These are phyloP conservation scores for Dichomitus squalens DNA, from an alignment of 1,284 basidiomycete genomes.

Conservation along the genomic window DNA sequence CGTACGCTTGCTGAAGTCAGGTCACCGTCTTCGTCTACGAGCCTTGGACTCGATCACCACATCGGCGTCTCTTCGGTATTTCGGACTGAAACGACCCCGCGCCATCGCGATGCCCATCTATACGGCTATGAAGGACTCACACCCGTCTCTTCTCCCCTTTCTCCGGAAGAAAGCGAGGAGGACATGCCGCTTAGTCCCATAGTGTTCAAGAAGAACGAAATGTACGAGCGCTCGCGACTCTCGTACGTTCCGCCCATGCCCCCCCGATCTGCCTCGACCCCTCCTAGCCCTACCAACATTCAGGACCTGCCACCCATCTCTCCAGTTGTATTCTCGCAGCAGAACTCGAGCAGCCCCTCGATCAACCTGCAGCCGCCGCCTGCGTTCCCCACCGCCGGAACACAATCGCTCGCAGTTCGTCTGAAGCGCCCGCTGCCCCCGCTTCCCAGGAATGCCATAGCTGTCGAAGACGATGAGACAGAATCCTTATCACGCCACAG, in stretches of 20 bases:
- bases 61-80: conserved; percentile 11
- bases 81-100: neutral
- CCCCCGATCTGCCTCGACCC: neutral
- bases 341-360: conserved; percentile 18
- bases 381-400: conserved; percentile 9
- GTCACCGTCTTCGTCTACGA: conserved; percentile 9
- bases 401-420: conserved; percentile 12
- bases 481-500: conserved; percentile 5
- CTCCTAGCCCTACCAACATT: conserved; percentile 3
- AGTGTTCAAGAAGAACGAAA: conserved; percentile 17
- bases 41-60: conserved; percentile 7
- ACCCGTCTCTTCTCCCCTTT: conserved; percentile 12
- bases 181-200: conserved; percentile 21
- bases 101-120: conserved; percentile 4
- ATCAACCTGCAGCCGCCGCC: conserved; percentile 6
- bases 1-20: conserved; percentile 12
- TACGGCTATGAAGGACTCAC: neutral
- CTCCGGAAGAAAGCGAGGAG: conserved; percentile 25
- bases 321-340: conserved; percentile 16
- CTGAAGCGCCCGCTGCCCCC: conserved; percentile 19
- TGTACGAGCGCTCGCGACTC: conserved; percentile 17
- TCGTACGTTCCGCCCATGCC: conserved; percentile 11
- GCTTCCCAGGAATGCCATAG: conserved; percentile 18
- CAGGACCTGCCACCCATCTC: conserved; percentile 7
- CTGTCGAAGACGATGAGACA: conserved; percentile 2